These are phyloP conservation scores for Orbilia ellipsospora DNA, from an alignment of 2,329 filamentous ascomycete genomes.

Conservation along the genomic window DNA sequence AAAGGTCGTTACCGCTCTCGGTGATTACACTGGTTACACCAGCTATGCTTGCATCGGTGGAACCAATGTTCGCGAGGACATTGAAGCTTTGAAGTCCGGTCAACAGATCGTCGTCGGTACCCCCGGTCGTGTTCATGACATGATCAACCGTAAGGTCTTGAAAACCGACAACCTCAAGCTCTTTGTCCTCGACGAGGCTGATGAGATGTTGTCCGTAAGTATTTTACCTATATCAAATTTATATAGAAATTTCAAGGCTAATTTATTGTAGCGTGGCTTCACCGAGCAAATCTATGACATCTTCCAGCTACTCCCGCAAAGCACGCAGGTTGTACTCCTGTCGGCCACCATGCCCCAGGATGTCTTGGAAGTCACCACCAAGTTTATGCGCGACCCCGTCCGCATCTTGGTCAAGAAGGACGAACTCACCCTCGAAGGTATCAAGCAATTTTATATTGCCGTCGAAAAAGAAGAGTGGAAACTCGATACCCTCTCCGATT, in stretches of 20 bases:
- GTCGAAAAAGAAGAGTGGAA: constrained; percentile 99
- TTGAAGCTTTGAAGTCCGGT: constrained; percentile 95
- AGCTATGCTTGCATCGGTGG: constrained; percentile 99
- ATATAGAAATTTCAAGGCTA: not conserved
- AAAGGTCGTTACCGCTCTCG: constrained; percentile 98
- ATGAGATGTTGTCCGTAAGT: constrained; percentile 95
- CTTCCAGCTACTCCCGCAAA: constrained; percentile 97
- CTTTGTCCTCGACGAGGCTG: constrained; percentile 99
- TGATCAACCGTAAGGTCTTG: constrained; percentile 98
- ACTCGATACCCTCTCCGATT: constrained; percentile 96
- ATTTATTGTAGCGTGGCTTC: constrained; percentile 80
- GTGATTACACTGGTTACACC: constrained; percentile 99
- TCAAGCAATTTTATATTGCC: constrained; percentile 99
- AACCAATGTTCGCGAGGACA: constrained; percentile 97
- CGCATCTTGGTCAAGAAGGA: constrained; percentile 99
- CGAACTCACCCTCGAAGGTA: constrained; percentile 98
- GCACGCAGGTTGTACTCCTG: constrained; percentile 96
- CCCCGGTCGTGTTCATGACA: constrained; percentile 97
- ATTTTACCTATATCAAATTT: constrained; percentile 6
- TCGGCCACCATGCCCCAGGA: constrained; percentile 99
- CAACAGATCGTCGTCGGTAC: constrained; percentile 98
- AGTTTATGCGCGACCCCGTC: constrained; percentile 99
- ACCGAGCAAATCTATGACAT: constrained; percentile 99
- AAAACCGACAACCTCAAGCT: constrained; percentile 99
- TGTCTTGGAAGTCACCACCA: constrained; percentile 98